Percentiles rank a stretch among this genome's conserved stretches.
Evolutionary conservation across 768 basidiomycete genomes (phyloP).

Genomic region (Hericium alpestre): DNA sequence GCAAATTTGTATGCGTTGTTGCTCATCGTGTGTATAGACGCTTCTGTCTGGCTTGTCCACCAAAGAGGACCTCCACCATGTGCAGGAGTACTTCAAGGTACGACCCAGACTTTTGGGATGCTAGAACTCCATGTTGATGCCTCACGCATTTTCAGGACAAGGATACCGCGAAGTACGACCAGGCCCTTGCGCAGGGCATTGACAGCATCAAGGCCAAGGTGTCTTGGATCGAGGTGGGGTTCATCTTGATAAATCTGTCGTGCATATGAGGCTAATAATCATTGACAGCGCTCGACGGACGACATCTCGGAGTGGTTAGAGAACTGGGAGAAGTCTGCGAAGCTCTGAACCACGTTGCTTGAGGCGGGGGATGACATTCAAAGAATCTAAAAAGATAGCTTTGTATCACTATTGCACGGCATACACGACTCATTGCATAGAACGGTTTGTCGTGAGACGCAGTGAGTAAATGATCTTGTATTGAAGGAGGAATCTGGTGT

Average conservation of each 20-base stretch:
- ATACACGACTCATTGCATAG: background rate
- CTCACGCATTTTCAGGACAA: slow-evolving; percentile 3
- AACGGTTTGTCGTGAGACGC: background rate
- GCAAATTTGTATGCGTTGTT: background rate
- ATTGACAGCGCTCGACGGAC: slow-evolving; percentile 7
- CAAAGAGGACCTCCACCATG: slow-evolving; percentile 3
- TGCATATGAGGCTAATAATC: background rate
- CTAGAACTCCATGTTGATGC: no score
- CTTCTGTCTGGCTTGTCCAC: background rate
- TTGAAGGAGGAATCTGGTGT: background rate
- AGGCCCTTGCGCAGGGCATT: slow-evolving; percentile 9
- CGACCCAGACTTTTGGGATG: background rate
- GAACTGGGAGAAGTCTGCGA: slow-evolving; percentile 5
- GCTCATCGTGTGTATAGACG: background rate
- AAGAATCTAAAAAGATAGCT: background rate
- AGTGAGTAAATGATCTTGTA: background rate
- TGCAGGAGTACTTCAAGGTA: slow-evolving; percentile 12
- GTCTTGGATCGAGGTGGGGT: slow-evolving; percentile 7
- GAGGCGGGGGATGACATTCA: background rate
- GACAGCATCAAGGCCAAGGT: slow-evolving; percentile 9
- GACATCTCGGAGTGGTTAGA: slow-evolving; percentile 10
- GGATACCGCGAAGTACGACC: slow-evolving; percentile 9
- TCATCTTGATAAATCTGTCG: background rate
- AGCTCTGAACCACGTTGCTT: background rate
- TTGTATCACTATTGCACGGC: background rate